Percentiles rank a stretch among this genome's conserved stretches.
phyloP scores from a whole-genome alignment of 768 basidiomycete genomes.

The Rhodotorula babjevae region DNA sequence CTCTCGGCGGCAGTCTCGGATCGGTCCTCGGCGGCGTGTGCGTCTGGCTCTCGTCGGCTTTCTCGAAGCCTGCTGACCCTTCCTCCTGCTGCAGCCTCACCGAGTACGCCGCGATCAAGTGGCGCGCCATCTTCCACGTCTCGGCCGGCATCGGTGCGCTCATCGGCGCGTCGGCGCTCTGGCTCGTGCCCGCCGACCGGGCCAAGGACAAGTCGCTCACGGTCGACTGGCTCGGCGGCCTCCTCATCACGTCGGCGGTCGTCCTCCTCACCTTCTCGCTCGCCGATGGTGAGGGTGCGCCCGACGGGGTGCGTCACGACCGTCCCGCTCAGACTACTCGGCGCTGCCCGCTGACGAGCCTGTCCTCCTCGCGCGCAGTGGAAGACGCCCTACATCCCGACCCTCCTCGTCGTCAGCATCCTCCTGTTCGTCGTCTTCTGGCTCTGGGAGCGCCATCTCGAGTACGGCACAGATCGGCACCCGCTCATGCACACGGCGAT shows the following conservation, averaged over 20 bases:
- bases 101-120: slow-evolving; percentile 48
- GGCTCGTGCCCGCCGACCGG: slow-evolving; percentile 62
- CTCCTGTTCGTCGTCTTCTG: slow-evolving; percentile 58
- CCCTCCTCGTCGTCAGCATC: slow-evolving; percentile 61
- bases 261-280: slow-evolving; percentile 69
- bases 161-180: slow-evolving; percentile 55
- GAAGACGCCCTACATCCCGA: slow-evolving; percentile 58
- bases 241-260: slow-evolving; percentile 61
- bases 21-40: slow-evolving; percentile 66
- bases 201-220: slow-evolving; percentile 47
- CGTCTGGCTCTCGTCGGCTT: slow-evolving; percentile 58
- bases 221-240: slow-evolving; percentile 73
- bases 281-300: slow-evolving; percentile 61
- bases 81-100: neutral
- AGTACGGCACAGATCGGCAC: slow-evolving; percentile 41
- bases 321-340: too few species aligned
- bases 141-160: slow-evolving; percentile 57
- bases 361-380: neutral
- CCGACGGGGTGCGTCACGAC: slow-evolving; percentile 46
- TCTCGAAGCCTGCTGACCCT: too few species aligned
- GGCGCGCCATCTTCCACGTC: slow-evolving; percentile 66
- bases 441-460: slow-evolving; percentile 63
- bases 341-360: neutral
- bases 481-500: slow-evolving; percentile 22
- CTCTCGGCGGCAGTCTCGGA: slow-evolving; percentile 71